These are phyloP conservation scores for Rhodosporidiobolus odoratus DNA, from an alignment of 768 basidiomycete species.

Conservation along the genomic window DNA sequence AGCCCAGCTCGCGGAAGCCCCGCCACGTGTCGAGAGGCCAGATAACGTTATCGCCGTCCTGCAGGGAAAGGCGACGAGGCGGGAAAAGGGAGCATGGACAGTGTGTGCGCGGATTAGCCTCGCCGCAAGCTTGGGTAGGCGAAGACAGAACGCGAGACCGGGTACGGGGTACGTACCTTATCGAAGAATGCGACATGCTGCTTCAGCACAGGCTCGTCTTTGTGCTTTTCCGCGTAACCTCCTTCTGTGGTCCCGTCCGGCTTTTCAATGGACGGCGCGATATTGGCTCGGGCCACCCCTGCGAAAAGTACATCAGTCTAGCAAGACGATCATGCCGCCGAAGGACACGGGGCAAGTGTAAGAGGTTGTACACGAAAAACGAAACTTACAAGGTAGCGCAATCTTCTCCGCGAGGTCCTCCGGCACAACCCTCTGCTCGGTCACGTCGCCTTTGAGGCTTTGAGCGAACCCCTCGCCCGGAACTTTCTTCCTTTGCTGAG, in stretches of 20 bases:
- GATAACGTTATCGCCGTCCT: conserved; percentile 49
- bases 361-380: neutral
- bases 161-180: neutral
- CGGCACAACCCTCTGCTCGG: neutral
- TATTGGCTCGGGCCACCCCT: conserved; percentile 24
- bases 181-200: conserved; percentile 34
- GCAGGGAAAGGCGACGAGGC: neutral
- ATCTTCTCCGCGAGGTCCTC: conserved; percentile 22
- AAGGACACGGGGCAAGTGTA: neutral
- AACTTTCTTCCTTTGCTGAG: neutral
- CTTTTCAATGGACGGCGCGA: conserved; percentile 16
- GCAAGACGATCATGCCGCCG: neutral
- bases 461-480: conserved; percentile 10
- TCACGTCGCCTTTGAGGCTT: conserved; percentile 2
- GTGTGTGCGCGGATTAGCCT: neutral
- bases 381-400: conserved; percentile 16
- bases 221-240: conserved; percentile 19
- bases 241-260: conserved; percentile 20
- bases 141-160: too few species aligned
- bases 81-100: neutral
- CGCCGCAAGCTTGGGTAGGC: neutral
- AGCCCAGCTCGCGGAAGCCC: conserved; percentile 51
- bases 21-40: conserved; percentile 52
- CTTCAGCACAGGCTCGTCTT: conserved; percentile 17
- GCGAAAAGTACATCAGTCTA: neutral